Evolutionary conservation across 148 eudicot species (phyloP).

Genomic region (Oxyria digyna): DNA sequence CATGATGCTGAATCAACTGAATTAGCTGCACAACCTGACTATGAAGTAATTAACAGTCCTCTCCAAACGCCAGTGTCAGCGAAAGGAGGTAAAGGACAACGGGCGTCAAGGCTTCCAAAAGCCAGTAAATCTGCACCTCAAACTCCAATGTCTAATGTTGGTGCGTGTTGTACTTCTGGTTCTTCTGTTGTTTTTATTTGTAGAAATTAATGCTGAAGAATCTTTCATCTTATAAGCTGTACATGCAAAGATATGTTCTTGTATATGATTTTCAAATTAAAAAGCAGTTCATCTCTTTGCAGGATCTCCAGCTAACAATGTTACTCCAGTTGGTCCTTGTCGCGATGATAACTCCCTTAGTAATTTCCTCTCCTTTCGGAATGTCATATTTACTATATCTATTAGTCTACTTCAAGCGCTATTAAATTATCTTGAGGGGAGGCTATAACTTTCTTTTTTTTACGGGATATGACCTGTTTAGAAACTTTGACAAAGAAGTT

Average conservation of each 20-base stretch:
- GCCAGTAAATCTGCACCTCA: slow-evolving; percentile 37
- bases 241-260: neutral
- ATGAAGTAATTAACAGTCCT: slow-evolving; percentile 39
- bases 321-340: slow-evolving; percentile 74
- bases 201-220: neutral
- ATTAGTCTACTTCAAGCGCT: neutral
- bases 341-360: slow-evolving; percentile 97
- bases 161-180: slow-evolving; percentile 24
- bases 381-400: neutral
- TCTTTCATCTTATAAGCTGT: neutral
- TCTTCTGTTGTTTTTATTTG: neutral
- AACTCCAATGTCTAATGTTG: slow-evolving; percentile 47
- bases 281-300: slow-evolving; percentile 18
- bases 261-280: neutral
- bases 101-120: slow-evolving; percentile 45
- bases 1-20: slow-evolving; percentile 35
- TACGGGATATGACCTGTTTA: slow-evolving; percentile 36
- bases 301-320: slow-evolving; percentile 82
- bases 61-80: slow-evolving; percentile 57
- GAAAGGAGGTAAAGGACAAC: slow-evolving; percentile 48
- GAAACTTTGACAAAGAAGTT: slow-evolving; percentile 89
- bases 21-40: slow-evolving; percentile 29
- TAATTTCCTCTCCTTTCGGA: slow-evolving; percentile 13
- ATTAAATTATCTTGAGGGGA: slow-evolving; percentile 40
- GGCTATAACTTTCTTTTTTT: neutral